Conservation (phyloP, 2,329 filamentous ascomycete genomes). For the Amesomyces nigricolor region DNA sequence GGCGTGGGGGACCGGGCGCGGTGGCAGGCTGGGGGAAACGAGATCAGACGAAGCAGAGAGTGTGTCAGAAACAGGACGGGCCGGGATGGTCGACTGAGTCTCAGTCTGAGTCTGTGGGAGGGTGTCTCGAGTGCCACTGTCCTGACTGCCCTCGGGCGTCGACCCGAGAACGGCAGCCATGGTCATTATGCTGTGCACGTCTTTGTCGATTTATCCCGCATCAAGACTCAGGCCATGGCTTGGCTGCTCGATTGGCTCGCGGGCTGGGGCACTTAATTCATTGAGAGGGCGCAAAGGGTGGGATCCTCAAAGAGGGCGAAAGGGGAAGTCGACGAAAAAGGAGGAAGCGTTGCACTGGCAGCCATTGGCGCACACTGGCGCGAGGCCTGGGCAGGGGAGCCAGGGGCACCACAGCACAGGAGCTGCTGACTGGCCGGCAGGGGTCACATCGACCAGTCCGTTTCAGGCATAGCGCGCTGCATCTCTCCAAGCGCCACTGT, state of each 20-base stretch:
- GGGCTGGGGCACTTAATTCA: conserved; percentile 15
- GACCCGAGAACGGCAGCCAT: conserved; percentile 20
- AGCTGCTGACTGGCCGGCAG: too few relatives aligned
- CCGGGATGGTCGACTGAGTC: conserved; percentile 5
- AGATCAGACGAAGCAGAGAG: conserved; percentile 24
- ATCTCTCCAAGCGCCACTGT: too few relatives aligned
- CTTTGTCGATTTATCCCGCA: conserved; percentile 17
- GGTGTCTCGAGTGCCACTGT: neutral
- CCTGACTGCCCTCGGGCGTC: neutral
- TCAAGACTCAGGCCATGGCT: conserved; percentile 15
- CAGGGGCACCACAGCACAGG: neutral
- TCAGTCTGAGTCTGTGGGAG: conserved; percentile 2
- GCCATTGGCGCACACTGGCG: too few relatives aligned
- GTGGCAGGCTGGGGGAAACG: conserved; percentile 11
- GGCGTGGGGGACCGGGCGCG: conserved; percentile 15
- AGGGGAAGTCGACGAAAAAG: neutral
- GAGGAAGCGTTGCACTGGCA: neutral
- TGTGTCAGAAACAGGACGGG: conserved; percentile 21
- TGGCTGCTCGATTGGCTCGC: conserved; percentile 20
- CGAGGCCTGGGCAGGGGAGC: too few relatives aligned
- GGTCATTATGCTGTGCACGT: neutral
- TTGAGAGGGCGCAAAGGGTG: neutral
- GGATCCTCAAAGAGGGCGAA: neutral
- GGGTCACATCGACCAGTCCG: too few relatives aligned
- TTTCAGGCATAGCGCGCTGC: too few relatives aligned